phyloP scores from a whole-genome alignment of 306 rosid genomes.

The Quercus variabilis region DNA sequence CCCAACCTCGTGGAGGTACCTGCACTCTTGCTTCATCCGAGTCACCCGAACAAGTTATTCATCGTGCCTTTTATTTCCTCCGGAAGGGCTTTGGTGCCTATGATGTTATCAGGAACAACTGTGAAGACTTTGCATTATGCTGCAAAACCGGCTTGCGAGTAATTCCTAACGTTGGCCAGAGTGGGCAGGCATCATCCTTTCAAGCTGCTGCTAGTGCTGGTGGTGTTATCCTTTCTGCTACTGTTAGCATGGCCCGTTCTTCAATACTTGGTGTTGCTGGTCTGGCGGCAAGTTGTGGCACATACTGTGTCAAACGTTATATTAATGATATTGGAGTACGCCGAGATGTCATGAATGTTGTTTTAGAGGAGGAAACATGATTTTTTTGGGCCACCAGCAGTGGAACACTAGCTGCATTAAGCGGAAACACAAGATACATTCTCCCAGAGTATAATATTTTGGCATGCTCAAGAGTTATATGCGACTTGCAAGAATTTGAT shows the following conservation, averaged over 20 bases:
- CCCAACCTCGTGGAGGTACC: conserved; percentile 70
- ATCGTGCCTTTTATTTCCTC: conserved; percentile 55
- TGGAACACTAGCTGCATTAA: no score
- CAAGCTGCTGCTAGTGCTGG: conserved; percentile 32
- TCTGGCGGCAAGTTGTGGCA: conserved; percentile 25
- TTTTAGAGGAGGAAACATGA: no score
- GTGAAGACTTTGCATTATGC: conserved; percentile 78
- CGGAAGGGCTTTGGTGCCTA: conserved; percentile 65
- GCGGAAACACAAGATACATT: no score
- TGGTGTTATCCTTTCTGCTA: conserved; percentile 1
- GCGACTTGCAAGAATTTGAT: no score
- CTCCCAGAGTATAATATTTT: no score
- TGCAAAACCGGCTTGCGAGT: conserved; percentile 76
- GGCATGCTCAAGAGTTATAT: neutral
- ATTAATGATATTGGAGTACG: conserved; percentile 54
- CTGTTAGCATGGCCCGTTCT: conserved; percentile 1
- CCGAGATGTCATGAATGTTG: conserved; percentile 32
- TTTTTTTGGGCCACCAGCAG: no score
- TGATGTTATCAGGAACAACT: conserved; percentile 56
- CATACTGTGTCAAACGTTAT: conserved; percentile 40
- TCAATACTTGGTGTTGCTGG: conserved; percentile 33
- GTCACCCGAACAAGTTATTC: conserved; percentile 35
- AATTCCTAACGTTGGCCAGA: conserved; percentile 34
- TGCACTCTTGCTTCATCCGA: conserved; percentile 65
- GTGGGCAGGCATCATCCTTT: conserved; percentile 62